phyloP scores from a whole-genome alignment of 805 yeast species.

The Saccharomycopsis microspora region DNA sequence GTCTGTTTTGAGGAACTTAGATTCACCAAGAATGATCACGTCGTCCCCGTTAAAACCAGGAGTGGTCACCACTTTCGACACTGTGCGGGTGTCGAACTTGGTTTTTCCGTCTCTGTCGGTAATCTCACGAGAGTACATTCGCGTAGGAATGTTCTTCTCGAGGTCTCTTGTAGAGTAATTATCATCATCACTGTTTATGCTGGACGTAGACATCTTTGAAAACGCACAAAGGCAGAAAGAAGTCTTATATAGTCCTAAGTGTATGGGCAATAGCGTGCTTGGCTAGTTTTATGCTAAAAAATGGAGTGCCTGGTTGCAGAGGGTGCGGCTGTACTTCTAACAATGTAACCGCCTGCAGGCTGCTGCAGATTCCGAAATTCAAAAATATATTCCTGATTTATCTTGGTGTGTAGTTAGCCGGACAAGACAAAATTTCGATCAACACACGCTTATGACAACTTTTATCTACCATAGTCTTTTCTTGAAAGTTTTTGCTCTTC shows the following conservation, averaged over 20 bases:
- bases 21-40: conserved; percentile 37
- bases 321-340: too few species aligned
- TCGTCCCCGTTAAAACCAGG: conserved; percentile 31
- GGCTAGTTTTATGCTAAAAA: too few species aligned
- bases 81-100: conserved; percentile 1
- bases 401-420: too few species aligned
- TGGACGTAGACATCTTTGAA: conserved; percentile 2
- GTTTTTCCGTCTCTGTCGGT: not conserved
- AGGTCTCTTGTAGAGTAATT: conserved; percentile 2
- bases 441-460: too few species aligned
- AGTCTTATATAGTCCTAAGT: not conserved
- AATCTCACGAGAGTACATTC: conserved; percentile 6
- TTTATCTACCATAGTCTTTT: too few species aligned
- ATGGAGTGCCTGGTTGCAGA: too few species aligned
- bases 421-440: too few species aligned
- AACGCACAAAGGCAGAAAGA: not conserved
- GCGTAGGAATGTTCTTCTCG: conserved; percentile 8
- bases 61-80: conserved; percentile 4
- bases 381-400: too few species aligned
- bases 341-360: too few species aligned
- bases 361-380: too few species aligned
- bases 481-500: too few species aligned
- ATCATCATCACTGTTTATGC: conserved; percentile 4
- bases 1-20: conserved; percentile 35
- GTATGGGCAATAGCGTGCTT: too few species aligned